Percentiles rank a stretch among this genome's conserved stretches.
Evolutionary conservation across 2,329 filamentous ascomycete genomes (phyloP).

Genomic region (Trichoderma oligosporum): DNA sequence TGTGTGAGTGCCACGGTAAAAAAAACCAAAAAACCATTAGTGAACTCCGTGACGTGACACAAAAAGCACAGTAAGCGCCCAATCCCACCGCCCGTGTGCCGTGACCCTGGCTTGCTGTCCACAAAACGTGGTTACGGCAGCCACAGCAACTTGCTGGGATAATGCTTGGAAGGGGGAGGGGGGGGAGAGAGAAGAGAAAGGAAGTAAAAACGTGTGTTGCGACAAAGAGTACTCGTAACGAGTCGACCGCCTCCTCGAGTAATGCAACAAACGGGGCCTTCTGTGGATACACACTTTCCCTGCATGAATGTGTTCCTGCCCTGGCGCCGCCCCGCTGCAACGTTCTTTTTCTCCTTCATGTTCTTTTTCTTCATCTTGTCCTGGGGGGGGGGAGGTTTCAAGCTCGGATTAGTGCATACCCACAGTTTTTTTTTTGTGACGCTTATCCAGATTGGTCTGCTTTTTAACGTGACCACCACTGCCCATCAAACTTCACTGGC

Average conservation of each 20-base stretch:
- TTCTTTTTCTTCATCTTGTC: neutral
- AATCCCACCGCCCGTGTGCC: neutral
- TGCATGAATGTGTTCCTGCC: too few species aligned
- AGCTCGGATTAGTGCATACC: slow-evolving; percentile 17
- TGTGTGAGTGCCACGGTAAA: too few species aligned
- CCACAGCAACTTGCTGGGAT: neutral
- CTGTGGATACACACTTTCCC: neutral
- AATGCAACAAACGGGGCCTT: slow-evolving; percentile 17
- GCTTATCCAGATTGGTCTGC: too few species aligned
- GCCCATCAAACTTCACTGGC: too few species aligned
- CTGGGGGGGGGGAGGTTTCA: neutral
- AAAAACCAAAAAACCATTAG: too few species aligned
- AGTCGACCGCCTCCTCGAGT: neutral
- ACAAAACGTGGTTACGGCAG: slow-evolving; percentile 6
- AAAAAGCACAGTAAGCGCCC: too few species aligned
- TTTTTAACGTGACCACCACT: too few species aligned
- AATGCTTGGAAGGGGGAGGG: too few species aligned
- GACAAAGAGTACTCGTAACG: neutral
- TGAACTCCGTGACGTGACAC: too few species aligned
- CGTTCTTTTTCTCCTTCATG: neutral
- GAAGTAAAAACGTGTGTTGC: neutral
- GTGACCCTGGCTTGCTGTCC: neutral
- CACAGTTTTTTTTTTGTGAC: neutral
- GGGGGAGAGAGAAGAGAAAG: too few species aligned
- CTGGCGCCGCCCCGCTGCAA: too few species aligned